These are phyloP conservation scores for Beauveria pseudobassiana DNA, from an alignment of 2,329 filamentous ascomycete genomes.

Conservation along the genomic window DNA sequence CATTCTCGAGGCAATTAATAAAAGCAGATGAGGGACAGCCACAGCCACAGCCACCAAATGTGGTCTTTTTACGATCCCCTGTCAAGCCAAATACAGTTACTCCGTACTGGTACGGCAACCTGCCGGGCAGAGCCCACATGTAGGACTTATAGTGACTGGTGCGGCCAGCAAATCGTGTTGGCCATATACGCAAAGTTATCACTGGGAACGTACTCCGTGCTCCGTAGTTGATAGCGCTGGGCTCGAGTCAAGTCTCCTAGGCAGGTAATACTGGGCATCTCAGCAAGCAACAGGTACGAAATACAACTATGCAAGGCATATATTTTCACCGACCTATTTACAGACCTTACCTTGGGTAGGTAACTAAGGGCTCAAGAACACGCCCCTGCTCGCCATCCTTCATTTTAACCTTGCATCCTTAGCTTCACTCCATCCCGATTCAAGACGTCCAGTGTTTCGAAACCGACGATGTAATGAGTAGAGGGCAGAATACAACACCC, in stretches of 20 bases:
- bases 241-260: no score
- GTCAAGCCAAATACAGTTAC: neutral
- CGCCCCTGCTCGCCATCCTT: neutral
- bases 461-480: neutral
- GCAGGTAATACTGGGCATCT: no score
- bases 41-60: neutral
- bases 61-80: neutral
- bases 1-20: neutral
- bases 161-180: no score
- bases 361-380: neutral
- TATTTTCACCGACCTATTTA: neutral
- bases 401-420: neutral
- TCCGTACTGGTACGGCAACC: neutral
- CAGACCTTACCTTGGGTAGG: no score
- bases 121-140: neutral
- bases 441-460: conserved; percentile 5
- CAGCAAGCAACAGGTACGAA: neutral
- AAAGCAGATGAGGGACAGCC: neutral
- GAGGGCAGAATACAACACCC: neutral
- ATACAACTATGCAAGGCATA: neutral
- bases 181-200: no score
- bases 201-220: no score
- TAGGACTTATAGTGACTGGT: neutral
- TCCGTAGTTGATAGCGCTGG: no score
- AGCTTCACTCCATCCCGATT: neutral